Conservation (phyloP, 2,329 filamentous ascomycete species). For the Diaporthe citri region DNA sequence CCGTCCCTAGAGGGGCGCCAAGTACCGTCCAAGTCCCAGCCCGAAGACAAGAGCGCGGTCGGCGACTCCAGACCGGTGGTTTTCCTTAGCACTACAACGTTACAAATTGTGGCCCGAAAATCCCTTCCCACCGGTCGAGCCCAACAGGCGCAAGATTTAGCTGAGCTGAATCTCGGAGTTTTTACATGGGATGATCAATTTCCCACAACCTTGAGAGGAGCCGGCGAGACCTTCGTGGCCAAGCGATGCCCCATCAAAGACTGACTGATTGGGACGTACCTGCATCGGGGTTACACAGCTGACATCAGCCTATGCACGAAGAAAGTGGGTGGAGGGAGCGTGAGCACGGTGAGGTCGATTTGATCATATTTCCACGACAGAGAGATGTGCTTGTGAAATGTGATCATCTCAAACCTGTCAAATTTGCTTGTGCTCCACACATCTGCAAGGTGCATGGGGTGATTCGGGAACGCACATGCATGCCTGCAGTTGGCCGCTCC, state of each 20-base stretch:
- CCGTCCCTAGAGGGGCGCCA: neutral
- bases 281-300: conserved; percentile 9
- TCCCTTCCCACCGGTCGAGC: neutral
- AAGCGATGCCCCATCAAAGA: neutral
- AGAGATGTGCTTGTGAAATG: conserved; percentile 18
- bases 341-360: neutral
- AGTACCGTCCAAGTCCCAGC: neutral
- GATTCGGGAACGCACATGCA: conserved; percentile 23
- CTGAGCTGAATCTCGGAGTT: neutral
- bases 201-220: neutral
- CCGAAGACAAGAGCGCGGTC: neutral
- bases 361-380: neutral
- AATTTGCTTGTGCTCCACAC: conserved; percentile 23
- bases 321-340: neutral
- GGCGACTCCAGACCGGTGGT: neutral
- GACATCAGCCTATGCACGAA: conserved; percentile 13
- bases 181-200: neutral
- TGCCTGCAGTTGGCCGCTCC: conserved; percentile 3
- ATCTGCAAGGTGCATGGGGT: conserved; percentile 13
- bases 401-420: conserved; percentile 28
- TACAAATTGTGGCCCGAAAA: neutral
- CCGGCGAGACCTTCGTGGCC: neutral
- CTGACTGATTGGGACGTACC: conserved; percentile 20
- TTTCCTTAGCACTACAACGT: neutral
- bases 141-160: neutral